Percentiles rank a stretch among this genome's conserved stretches.
Conservation (phyloP, 176 grass and related monocot species). For the maize (Zea mays) region DNA sequence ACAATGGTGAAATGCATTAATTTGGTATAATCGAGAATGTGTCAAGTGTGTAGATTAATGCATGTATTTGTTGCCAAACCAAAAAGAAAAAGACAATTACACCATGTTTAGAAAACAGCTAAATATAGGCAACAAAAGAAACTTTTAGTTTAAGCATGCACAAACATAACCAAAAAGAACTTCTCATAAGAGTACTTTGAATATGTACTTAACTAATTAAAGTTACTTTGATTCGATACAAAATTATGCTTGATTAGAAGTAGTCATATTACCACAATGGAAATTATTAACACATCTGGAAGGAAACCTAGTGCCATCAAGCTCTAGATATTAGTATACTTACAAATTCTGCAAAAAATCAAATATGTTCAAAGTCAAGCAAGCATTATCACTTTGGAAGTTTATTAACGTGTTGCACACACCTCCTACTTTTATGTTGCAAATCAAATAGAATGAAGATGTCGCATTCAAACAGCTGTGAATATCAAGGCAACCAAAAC, state of each 20-base stretch:
- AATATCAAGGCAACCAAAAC: constrained; percentile 23
- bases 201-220: background rate
- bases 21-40: constrained; percentile 9
- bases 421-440: constrained; percentile 26
- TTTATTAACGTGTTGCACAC: constrained; percentile 12
- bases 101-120: constrained; percentile 33
- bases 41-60: constrained; percentile 10
- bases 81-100: background rate
- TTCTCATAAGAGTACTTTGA: constrained; percentile 12
- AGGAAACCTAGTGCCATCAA: constrained; percentile 6
- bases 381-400: constrained; percentile 27
- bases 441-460: constrained; percentile 30
- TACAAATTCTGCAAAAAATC: constrained; percentile 11
- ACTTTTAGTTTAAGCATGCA: constrained; percentile 10
- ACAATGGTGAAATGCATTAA: constrained; percentile 11
- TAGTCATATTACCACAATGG: constrained; percentile 2
- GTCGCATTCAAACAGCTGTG: constrained; percentile 10
- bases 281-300: constrained; percentile 27
- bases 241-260: constrained; percentile 5
- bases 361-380: constrained; percentile 21
- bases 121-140: constrained; percentile 14
- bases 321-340: constrained; percentile 19
- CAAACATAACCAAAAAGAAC: background rate
- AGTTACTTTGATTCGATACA: background rate
- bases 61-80: constrained; percentile 14